Conservation (phyloP, 768 basidiomycete species). For the Agaricus subrufescens region DNA sequence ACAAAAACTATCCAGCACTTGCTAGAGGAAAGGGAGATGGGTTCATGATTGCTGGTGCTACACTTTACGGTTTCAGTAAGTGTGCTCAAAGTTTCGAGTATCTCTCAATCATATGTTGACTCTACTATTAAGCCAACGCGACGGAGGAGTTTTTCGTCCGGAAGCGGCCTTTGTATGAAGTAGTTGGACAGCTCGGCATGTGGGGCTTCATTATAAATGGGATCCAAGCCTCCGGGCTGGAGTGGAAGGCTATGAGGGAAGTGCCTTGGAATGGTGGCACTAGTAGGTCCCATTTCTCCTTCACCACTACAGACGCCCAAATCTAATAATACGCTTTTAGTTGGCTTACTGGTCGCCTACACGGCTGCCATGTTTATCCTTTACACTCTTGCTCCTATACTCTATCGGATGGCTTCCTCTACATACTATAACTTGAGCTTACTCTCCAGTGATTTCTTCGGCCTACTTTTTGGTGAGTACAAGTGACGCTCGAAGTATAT, state of each 20-base stretch:
- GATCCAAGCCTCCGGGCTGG: slow-evolving; percentile 70
- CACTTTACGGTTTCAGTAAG: slow-evolving; percentile 82
- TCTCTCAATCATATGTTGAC: background rate
- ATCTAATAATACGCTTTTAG: slow-evolving; percentile 17
- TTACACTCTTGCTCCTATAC: slow-evolving; percentile 80
- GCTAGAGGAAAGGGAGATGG: slow-evolving; percentile 73
- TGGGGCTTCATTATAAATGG: slow-evolving; percentile 80
- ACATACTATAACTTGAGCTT: slow-evolving; percentile 82
- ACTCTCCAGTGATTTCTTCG: slow-evolving; percentile 86
- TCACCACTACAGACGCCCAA: background rate
- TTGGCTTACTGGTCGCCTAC: slow-evolving; percentile 37
- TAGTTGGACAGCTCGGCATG: slow-evolving; percentile 83
- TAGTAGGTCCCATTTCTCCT: slow-evolving; percentile 35
- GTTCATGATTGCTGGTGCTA: slow-evolving; percentile 84
- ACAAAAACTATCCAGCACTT: slow-evolving; percentile 67
- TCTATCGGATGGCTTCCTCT: slow-evolving; percentile 84
- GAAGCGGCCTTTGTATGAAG: slow-evolving; percentile 76
- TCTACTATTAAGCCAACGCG: slow-evolving; percentile 58
- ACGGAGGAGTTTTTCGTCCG: slow-evolving; percentile 88
- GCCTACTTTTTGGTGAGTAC: slow-evolving; percentile 65
- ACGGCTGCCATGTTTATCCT: slow-evolving; percentile 74
- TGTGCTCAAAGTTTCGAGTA: slow-evolving; percentile 12
- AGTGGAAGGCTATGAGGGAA: slow-evolving; percentile 60
- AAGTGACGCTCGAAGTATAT: slow-evolving; percentile 12
- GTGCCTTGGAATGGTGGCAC: slow-evolving; percentile 72